Conservation (phyloP, 208 protist species). For the Leishmania braziliensis region DNA sequence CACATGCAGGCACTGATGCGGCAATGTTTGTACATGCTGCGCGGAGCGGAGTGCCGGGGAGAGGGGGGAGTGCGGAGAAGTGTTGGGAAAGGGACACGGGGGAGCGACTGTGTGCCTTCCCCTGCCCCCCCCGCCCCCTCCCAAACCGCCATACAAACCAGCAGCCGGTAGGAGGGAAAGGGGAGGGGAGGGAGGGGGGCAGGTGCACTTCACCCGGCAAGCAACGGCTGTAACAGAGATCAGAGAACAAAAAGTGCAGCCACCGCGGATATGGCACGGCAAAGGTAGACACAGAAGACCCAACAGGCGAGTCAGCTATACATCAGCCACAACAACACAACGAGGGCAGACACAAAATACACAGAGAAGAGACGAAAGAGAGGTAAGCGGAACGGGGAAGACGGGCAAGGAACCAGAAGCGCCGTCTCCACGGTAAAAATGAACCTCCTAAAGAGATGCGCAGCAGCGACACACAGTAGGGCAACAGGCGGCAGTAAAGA, state of each 20-base stretch:
- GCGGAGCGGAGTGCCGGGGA: background rate
- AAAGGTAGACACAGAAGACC: background rate
- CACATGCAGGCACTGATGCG: background rate
- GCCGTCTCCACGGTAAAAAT: background rate
- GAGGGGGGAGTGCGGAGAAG: no score
- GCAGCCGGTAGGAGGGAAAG: no score
- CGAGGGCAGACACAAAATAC: background rate
- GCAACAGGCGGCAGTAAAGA: background rate
- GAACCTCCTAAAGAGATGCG: background rate
- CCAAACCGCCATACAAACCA: background rate
- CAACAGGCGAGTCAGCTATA: background rate
- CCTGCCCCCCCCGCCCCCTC: background rate
- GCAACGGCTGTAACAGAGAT: background rate
- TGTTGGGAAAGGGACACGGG: background rate
- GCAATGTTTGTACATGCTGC: background rate
- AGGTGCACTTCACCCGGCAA: background rate
- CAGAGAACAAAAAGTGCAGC: no score
- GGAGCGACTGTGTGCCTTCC: background rate
- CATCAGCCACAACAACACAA: conserved; percentile 1
- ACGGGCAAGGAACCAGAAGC: background rate
- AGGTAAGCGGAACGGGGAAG: background rate
- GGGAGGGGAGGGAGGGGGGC: background rate
- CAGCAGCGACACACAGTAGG: background rate
- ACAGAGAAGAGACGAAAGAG: background rate
- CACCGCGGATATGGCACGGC: no score